Conservation (phyloP, 2,329 filamentous ascomycete species). For the Monilinia fructigena region DNA sequence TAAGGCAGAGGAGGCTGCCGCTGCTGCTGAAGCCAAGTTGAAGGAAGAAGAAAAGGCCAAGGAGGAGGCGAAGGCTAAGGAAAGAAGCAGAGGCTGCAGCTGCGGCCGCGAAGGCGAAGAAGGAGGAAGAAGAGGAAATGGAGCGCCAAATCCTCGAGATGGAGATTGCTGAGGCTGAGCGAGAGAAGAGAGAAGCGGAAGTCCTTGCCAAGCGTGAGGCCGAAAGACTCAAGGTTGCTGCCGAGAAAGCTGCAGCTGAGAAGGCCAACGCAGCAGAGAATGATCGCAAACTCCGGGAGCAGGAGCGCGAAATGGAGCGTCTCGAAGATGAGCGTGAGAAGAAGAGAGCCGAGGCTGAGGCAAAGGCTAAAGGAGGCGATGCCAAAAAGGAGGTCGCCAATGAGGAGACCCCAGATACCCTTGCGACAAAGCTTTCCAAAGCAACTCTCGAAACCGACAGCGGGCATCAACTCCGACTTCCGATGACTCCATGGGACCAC, state of each 20-base stretch:
- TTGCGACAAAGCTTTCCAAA: conserved; percentile 50
- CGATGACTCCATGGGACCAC: conserved; percentile 48
- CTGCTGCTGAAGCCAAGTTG: conserved; percentile 33
- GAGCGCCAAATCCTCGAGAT: conserved; percentile 62
- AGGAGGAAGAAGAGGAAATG: conserved; percentile 54
- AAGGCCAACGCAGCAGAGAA: conserved; percentile 53
- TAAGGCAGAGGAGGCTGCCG: conserved; percentile 39
- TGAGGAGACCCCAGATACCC: conserved; percentile 37
- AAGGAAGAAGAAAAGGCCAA: conserved; percentile 38
- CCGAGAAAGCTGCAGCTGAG: conserved; percentile 48
- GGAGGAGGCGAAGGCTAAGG: conserved; percentile 37
- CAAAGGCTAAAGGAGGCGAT: conserved; percentile 32
- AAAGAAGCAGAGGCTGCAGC: conserved; percentile 39
- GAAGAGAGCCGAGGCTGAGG: conserved; percentile 53
- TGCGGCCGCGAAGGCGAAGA: conserved; percentile 40
- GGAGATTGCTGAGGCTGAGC: conserved; percentile 42
- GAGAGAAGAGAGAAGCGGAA: conserved; percentile 42
- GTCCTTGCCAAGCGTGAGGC: conserved; percentile 35
- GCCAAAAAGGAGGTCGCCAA: conserved; percentile 33
- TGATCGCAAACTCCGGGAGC: conserved; percentile 67
- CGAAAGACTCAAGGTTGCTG: conserved; percentile 43
- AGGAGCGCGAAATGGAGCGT: conserved; percentile 70
- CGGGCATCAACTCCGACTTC: conserved; percentile 44
- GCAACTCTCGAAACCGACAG: conserved; percentile 49
- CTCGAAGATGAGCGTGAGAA: conserved; percentile 69